Conservation (phyloP, 768 basidiomycete genomes). For the Macrocybe gigantea region DNA sequence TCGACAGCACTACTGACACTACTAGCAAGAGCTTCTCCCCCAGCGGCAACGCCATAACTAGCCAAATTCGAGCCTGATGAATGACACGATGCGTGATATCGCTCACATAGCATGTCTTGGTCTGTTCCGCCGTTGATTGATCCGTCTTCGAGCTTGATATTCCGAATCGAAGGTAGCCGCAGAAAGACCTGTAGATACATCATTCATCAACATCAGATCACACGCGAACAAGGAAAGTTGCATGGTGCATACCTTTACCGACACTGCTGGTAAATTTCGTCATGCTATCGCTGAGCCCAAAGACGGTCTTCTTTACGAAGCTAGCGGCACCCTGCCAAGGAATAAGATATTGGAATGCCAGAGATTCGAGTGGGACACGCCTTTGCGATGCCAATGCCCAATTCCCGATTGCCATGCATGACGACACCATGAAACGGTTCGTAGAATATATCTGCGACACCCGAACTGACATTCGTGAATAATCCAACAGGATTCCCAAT, state of each 20-base stretch:
- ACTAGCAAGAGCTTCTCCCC: slow-evolving; percentile 89
- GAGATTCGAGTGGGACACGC: slow-evolving; percentile 28
- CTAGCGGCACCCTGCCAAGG: slow-evolving; percentile 84
- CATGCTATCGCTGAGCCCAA: slow-evolving; percentile 91
- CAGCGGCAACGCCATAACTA: slow-evolving; percentile 94
- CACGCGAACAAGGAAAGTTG: not conserved
- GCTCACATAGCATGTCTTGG: slow-evolving; percentile 92
- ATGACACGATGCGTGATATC: not conserved
- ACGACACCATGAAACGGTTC: slow-evolving; percentile 97
- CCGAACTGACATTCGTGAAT: slow-evolving; percentile 97
- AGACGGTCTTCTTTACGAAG: slow-evolving; percentile 98
- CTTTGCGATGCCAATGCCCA: slow-evolving; percentile 93
- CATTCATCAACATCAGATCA: not conserved
- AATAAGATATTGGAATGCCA: not conserved
- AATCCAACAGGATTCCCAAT: slow-evolving; percentile 94
- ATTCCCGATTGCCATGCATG: slow-evolving; percentile 91
- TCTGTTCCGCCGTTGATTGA: slow-evolving; percentile 88
- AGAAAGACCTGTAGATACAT: slow-evolving; percentile 61
- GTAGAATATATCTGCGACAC: slow-evolving; percentile 97
- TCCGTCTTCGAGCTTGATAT: slow-evolving; percentile 83
- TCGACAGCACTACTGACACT: slow-evolving; percentile 96
- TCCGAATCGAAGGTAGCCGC: slow-evolving; percentile 96
- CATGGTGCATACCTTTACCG: slow-evolving; percentile 67
- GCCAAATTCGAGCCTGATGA: not conserved
- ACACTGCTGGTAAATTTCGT: slow-evolving; percentile 98